Conservation (phyloP, 2,329 filamentous ascomycete species). For the Colletotrichum shisoi region DNA sequence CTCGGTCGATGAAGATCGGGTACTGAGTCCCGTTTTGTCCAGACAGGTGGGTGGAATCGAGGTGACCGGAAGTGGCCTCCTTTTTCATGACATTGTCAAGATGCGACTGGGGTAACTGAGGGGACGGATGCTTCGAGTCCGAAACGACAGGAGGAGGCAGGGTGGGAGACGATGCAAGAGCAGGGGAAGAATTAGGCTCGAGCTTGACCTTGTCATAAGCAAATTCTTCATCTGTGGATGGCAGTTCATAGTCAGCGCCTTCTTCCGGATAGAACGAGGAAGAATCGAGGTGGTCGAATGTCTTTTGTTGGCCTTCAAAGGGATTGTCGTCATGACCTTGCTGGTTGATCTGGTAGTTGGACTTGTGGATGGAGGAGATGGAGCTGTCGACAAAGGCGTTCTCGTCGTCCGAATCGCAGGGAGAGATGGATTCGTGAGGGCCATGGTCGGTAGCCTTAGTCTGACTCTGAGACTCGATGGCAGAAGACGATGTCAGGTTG, state of each 20-base stretch:
- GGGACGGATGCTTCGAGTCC: conserved; percentile 1
- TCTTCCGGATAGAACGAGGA: conserved; percentile 37
- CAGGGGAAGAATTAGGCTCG: conserved; percentile 11
- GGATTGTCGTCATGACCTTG: neutral
- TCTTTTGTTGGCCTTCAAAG: conserved; percentile 7
- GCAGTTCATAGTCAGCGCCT: neutral
- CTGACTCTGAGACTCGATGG: conserved; percentile 12
- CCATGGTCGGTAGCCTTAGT: conserved; percentile 7
- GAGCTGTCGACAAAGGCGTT: conserved; percentile 27
- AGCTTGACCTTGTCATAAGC: conserved; percentile 15
- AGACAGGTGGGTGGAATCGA: conserved; percentile 14
- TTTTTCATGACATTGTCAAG: conserved; percentile 35
- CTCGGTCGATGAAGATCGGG: conserved; percentile 14
- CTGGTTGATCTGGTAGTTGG: neutral
- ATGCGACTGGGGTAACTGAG: conserved; percentile 17
- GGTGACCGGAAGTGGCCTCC: neutral
- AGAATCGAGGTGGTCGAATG: conserved; percentile 18
- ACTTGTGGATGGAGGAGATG: conserved; percentile 4
- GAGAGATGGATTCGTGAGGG: conserved; percentile 1
- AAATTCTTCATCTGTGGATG: neutral
- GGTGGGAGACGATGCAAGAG: conserved; percentile 18
- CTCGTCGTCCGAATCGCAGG: conserved; percentile 13
- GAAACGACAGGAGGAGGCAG: conserved; percentile 10
- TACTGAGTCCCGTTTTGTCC: conserved; percentile 22
- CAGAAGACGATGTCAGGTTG: conserved; percentile 6